These are phyloP conservation scores for Dothistroma pini DNA, from an alignment of 2,329 filamentous ascomycete genomes.

Conservation along the genomic window DNA sequence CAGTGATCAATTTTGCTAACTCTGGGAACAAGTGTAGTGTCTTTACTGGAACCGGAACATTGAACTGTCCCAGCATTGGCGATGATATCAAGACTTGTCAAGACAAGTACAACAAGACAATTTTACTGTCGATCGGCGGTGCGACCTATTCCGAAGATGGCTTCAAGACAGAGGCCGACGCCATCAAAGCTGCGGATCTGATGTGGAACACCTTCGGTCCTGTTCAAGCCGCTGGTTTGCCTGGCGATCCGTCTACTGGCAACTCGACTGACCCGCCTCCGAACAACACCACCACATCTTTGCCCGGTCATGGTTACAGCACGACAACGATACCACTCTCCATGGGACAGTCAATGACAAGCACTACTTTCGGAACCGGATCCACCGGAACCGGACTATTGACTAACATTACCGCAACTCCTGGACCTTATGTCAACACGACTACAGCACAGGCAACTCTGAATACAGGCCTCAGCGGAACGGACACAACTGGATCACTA, in stretches of 20 bases:
- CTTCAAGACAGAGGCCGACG: conserved; percentile 53
- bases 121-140: conserved; percentile 68
- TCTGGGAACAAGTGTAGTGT: conserved; percentile 58
- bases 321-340: neutral
- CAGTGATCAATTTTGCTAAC: conserved; percentile 62
- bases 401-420: neutral
- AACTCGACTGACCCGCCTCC: neutral
- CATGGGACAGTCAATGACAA: neutral
- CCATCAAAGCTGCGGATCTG: conserved; percentile 55
- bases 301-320: neutral
- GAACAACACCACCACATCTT: neutral
- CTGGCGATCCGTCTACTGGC: neutral
- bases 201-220: conserved; percentile 72
- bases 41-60: conserved; percentile 56
- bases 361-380: neutral
- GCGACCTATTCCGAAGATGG: conserved; percentile 67
- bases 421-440: neutral
- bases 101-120: conserved; percentile 59
- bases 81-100: conserved; percentile 59
- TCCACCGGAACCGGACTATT: neutral
- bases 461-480: neutral
- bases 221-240: conserved; percentile 4
- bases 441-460: neutral
- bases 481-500: neutral
- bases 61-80: conserved; percentile 62